Conservation (phyloP, 371 early-diverging fungal genomes). For the Choanephora cucurbitarum region DNA sequence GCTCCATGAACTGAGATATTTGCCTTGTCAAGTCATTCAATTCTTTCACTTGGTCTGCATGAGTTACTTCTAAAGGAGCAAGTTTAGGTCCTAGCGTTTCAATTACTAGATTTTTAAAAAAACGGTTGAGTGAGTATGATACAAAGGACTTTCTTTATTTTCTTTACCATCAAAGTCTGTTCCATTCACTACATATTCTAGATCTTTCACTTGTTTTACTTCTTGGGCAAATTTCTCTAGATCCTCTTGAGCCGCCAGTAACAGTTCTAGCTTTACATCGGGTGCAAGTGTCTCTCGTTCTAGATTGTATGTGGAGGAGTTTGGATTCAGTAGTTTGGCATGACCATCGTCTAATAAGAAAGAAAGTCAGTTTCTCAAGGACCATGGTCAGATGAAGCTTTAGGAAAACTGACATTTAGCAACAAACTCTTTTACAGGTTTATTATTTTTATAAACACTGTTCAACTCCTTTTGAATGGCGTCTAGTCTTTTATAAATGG, state of each 20-base stretch:
- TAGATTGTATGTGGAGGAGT: slow-evolving; percentile 43
- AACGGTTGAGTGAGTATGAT: neutral
- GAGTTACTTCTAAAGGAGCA: slow-evolving; percentile 48
- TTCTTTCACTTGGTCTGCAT: slow-evolving; percentile 50
- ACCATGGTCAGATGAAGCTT: no score
- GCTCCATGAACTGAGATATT: slow-evolving; percentile 51
- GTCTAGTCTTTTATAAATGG: slow-evolving; percentile 28
- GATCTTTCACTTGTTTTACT: slow-evolving; percentile 57
- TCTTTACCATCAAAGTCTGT: slow-evolving; percentile 17
- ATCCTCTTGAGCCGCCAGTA: slow-evolving; percentile 58
- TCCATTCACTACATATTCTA: slow-evolving; percentile 55
- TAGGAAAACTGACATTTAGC: slow-evolving; percentile 61
- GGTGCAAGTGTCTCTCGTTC: slow-evolving; percentile 56
- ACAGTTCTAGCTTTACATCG: slow-evolving; percentile 59
- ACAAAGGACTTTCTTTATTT: neutral
- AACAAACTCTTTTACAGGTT: slow-evolving; percentile 53
- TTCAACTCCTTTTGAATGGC: slow-evolving; percentile 34
- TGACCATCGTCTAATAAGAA: slow-evolving; percentile 41
- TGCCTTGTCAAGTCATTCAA: slow-evolving; percentile 43
- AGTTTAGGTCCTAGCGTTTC: slow-evolving; percentile 51
- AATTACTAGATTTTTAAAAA: slow-evolving; percentile 37
- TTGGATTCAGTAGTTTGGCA: slow-evolving; percentile 48
- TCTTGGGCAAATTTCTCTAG: slow-evolving; percentile 53
- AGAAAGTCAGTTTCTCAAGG: neutral
- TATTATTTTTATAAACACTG: slow-evolving; percentile 38